A percentile compares a stretch with the other conserved stretches of the same genome.
Evolutionary conservation across 2,329 filamentous ascomycete species (phyloP).

Genomic region (Fonsecaea pedrosoi): DNA sequence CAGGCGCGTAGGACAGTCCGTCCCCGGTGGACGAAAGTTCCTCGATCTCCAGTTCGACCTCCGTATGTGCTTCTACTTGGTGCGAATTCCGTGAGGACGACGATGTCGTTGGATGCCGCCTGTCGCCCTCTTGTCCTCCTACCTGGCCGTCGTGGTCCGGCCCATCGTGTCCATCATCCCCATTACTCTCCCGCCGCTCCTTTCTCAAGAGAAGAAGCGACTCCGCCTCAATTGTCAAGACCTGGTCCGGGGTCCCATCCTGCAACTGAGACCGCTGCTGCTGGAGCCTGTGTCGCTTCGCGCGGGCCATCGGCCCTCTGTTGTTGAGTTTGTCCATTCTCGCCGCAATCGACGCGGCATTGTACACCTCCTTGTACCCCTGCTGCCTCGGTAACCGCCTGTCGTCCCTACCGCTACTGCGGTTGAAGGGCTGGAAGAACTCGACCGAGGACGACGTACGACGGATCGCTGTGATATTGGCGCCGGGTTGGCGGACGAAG

Average conservation of each 20-base stretch:
- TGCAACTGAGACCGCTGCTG: background rate
- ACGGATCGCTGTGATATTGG: background rate
- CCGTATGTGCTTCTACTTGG: constrained; percentile 43
- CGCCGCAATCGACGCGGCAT: constrained; percentile 24
- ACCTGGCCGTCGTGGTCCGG: background rate
- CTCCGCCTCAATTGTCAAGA: constrained; percentile 29
- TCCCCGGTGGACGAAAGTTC: constrained; percentile 91
- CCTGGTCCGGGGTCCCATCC: constrained; percentile 31
- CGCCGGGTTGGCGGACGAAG: background rate
- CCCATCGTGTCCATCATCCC: background rate
- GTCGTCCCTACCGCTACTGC: background rate
- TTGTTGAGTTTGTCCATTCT: constrained; percentile 22
- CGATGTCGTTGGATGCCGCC: background rate
- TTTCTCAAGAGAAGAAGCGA: constrained; percentile 16
- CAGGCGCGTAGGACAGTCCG: constrained; percentile 75
- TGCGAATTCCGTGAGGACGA: background rate
- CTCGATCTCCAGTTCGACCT: constrained; percentile 81
- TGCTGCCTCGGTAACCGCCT: too few relatives aligned
- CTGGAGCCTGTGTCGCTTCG: constrained; percentile 17
- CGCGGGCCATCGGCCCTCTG: background rate
- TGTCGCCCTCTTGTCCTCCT: background rate
- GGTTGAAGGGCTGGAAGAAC: background rate
- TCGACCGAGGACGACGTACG: background rate
- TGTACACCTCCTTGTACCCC: constrained; percentile 9
- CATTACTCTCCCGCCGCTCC: background rate